These are phyloP conservation scores for Friedmanniomyces endolithicus DNA, from an alignment of 495 filamentous ascomycete genomes.

Conservation along the genomic window DNA sequence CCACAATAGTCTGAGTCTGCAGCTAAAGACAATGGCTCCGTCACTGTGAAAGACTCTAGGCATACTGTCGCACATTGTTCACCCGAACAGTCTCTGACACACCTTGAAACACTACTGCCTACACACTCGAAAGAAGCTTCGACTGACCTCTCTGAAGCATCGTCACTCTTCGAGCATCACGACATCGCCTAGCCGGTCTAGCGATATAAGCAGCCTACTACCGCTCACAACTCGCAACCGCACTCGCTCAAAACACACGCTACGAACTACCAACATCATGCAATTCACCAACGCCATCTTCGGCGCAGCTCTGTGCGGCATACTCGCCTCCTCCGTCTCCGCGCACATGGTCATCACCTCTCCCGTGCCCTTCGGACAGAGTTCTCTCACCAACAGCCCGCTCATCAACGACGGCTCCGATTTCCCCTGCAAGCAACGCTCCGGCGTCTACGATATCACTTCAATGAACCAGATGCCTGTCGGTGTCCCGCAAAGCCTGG, in stretches of 20 bases:
- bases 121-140: slow-evolving; percentile 12
- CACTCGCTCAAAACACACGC: not conserved
- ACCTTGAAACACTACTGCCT: not conserved
- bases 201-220: not conserved
- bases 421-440: slow-evolving; percentile 60
- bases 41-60: slow-evolving; percentile 28
- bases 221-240: not conserved
- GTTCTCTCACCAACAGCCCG: slow-evolving; percentile 39
- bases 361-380: slow-evolving; percentile 7
- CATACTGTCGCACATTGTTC: not conserved
- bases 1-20: not conserved
- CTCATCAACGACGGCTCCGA: slow-evolving; percentile 46
- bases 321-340: slow-evolving; percentile 36
- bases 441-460: slow-evolving; percentile 33
- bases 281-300: slow-evolving; percentile 19
- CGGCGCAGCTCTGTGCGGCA: slow-evolving; percentile 35
- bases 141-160: not conserved
- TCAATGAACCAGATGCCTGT: slow-evolving; percentile 40
- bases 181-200: not conserved
- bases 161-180: not conserved
- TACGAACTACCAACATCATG: slow-evolving; percentile 19
- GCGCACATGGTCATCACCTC: slow-evolving; percentile 62
- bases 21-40: slow-evolving; percentile 24
- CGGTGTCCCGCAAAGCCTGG: slow-evolving; percentile 41
- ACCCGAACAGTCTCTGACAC: not conserved